Evolutionary conservation across 257 asterid genomes (phyloP).

Genomic region (Fraxinus excelsior): DNA sequence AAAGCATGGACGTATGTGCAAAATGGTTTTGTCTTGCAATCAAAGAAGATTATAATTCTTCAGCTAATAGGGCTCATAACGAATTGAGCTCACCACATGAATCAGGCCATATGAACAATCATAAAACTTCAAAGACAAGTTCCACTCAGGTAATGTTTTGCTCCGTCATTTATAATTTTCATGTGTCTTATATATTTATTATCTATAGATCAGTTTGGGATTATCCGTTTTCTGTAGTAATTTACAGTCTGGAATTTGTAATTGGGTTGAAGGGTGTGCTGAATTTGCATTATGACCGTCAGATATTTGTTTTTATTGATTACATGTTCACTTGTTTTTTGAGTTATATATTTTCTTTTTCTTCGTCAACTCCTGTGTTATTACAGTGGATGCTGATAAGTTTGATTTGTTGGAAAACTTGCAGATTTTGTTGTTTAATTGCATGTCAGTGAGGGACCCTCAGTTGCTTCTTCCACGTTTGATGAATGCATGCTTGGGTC

Average conservation of each 20-base stretch:
- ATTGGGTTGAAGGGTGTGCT: not conserved
- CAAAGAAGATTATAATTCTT: conserved; percentile 47
- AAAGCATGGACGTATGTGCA: conserved; percentile 99
- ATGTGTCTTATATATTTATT: not conserved
- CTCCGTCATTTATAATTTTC: not conserved
- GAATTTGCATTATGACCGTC: not conserved
- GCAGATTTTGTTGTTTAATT: conserved; percentile 97
- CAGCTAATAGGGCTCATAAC: conserved; percentile 25
- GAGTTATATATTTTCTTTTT: not conserved
- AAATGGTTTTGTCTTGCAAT: conserved; percentile 84
- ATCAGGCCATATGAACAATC: conserved; percentile 27
- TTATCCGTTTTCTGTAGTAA: not conserved
- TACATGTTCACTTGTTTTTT: not conserved
- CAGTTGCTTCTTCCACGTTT: conserved; percentile 88
- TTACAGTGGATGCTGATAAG: conserved; percentile 26
- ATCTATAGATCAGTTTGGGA: not conserved
- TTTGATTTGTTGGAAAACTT: conserved; percentile 26
- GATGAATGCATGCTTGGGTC: conserved; percentile 67
- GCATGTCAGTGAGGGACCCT: conserved; percentile 98
- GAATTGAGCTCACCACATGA: conserved; percentile 31
- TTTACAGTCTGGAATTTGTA: not conserved
- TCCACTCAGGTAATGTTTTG: conserved; percentile 48
- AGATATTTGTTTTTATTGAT: not conserved
- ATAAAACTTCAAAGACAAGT: conserved; percentile 31
- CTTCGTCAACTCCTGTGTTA: not conserved